Percentiles rank a stretch among this genome's conserved stretches.
These are phyloP conservation scores for Entrophospora sp. DNA, from an alignment of 192 early-diverging fungal genomes.

Conservation along the genomic window DNA sequence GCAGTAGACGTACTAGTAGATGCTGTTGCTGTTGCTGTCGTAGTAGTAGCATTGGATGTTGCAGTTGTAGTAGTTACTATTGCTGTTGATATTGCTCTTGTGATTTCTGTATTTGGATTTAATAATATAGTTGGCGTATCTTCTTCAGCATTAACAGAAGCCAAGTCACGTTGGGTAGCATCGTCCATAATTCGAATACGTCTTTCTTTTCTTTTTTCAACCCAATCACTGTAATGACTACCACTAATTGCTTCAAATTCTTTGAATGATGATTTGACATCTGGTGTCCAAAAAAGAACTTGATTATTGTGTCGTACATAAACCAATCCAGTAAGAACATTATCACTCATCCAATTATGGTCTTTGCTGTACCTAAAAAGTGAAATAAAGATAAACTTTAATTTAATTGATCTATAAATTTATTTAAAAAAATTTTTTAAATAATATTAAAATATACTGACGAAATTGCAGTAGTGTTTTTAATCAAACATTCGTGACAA, in stretches of 20 bases:
- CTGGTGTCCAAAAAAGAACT: conserved; percentile 3
- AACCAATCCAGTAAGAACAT: neutral
- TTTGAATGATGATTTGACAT: conserved; percentile 1
- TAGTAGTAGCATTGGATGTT: neutral
- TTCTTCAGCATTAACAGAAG: conserved; percentile 1
- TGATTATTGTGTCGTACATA: conserved; percentile 4
- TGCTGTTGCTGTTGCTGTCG: neutral
- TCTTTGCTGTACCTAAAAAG: neutral
- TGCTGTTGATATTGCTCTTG: conserved; percentile 1
- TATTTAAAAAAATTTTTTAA: neutral
- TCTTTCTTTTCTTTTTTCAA: neutral
- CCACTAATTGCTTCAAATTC: conserved; percentile 9
- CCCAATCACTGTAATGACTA: neutral
- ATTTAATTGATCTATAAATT: too few species aligned
- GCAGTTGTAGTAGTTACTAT: neutral
- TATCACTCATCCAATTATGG: neutral
- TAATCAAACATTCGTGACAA: conserved; percentile 14
- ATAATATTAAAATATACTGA: neutral
- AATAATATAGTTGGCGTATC: too few species aligned
- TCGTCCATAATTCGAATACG: conserved; percentile 9
- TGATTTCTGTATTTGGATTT: too few species aligned
- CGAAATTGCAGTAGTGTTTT: neutral
- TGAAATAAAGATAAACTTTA: neutral
- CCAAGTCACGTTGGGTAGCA: neutral
- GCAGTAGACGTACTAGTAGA: neutral